Evolutionary conservation across 768 basidiomycete genomes (phyloP), one percentile per base, ranked within the genome.

Genomic region (Agrocybe chaxingu): DNA sequence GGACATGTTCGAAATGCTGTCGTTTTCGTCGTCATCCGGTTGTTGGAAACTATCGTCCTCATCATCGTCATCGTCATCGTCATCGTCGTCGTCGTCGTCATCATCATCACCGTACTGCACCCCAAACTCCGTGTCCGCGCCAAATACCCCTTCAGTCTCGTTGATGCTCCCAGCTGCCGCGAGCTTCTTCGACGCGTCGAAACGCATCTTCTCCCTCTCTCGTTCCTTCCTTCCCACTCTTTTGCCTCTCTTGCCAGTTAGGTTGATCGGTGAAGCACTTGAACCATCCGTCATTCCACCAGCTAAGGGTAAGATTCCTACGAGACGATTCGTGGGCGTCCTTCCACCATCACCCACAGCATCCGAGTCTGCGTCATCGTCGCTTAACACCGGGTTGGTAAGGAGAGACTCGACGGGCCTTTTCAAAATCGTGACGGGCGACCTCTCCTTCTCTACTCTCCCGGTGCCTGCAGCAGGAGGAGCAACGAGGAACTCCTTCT

Each of bases 401-500:
- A 35, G 45, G 35, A 24, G 24, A 24, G 24, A 24, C 24, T 5
- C 24, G 5, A 18, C 45, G 12, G 46, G 46, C 34, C 46, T 36
- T 30, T 39, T 18, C 35, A 47, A 39, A 39, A 47, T 47, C 7
- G 46, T 47, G 31, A 37, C 36, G 16, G 36, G 36, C 16, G 36
- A 16, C 16, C 46, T 41, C 48, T 19, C 36, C 32, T 24, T 45
- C 50, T 24, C 24, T 3, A 24, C 24, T 24, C 24, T 5, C 24
- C 24, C 24, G 11, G 7, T 39, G 9, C 30, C 39, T 34, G 18
- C 42, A 38, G 52, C 16, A 6, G 53, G 48, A 9, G 52, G 50
- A 42, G 55, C 47, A 32, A 64, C 47, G n/a, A 64, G 60, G 45
- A 64, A 64, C 40, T 62, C 58, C 36, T 63, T 56, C 9, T 62